These are phyloP conservation scores for Alopecurus myosuroides DNA, from an alignment of 176 grass and related monocot species.

Conservation along the genomic window DNA sequence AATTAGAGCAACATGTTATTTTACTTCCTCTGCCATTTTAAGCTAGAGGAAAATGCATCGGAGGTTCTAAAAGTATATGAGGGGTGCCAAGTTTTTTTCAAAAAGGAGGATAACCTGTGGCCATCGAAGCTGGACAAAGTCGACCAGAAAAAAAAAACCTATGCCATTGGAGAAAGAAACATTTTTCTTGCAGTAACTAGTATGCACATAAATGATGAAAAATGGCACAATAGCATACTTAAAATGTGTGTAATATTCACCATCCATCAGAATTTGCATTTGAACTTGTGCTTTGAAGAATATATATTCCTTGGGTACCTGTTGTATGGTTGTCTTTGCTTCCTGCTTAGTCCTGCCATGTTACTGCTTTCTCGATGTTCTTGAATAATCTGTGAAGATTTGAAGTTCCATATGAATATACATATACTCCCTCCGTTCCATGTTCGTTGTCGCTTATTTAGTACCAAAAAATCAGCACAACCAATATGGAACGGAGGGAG, in stretches of 20 bases:
- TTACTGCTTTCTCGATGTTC: neutral
- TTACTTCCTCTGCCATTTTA: neutral
- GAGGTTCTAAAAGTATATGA: too few species aligned
- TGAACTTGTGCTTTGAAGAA: neutral
- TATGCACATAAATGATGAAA: neutral
- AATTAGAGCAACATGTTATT: neutral
- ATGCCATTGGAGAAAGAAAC: neutral
- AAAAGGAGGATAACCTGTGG: too few species aligned
- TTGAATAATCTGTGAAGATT: neutral
- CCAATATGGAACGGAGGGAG: too few species aligned
- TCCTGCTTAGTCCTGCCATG: neutral
- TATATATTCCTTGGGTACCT: neutral
- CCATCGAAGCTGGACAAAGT: too few species aligned
- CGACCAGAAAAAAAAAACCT: too few species aligned
- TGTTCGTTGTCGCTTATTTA: too few species aligned
- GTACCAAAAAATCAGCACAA: too few species aligned
- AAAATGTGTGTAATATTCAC: neutral
- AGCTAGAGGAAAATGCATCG: neutral
- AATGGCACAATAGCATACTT: neutral
- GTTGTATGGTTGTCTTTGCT: neutral
- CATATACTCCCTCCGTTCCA: too few species aligned
- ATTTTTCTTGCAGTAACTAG: neutral
- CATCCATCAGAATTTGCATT: conserved; percentile 9
- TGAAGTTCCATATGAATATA: neutral
- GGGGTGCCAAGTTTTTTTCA: too few species aligned